Percentiles rank a stretch among this genome's conserved stretches.
Evolutionary conservation across 148 eudicot genomes (phyloP).

Genomic region (Camellia sinensis): DNA sequence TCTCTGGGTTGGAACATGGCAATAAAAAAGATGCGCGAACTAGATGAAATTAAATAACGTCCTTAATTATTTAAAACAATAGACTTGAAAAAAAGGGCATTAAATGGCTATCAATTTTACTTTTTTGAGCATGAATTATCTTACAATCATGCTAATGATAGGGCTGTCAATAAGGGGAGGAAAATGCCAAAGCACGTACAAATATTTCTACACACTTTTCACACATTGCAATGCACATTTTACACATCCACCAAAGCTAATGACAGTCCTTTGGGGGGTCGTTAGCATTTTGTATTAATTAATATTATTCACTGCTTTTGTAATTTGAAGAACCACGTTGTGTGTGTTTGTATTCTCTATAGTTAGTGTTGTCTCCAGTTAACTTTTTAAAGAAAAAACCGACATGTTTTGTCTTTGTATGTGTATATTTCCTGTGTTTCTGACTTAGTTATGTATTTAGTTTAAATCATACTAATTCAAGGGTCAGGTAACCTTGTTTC

Average conservation of each 20-base stretch:
- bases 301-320: neutral
- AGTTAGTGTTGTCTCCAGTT: neutral
- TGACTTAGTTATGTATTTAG: neutral
- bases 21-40: neutral
- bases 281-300: neutral
- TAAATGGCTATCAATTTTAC: neutral
- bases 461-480: neutral
- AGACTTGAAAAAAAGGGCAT: no score
- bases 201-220: no score
- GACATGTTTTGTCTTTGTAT: neutral
- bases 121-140: neutral
- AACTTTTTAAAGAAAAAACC: neutral
- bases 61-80: no score
- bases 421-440: neutral
- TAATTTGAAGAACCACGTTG: neutral
- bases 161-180: no score
- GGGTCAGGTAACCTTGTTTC: neutral
- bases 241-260: no score
- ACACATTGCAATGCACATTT: no score
- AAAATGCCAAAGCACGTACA: no score
- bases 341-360: neutral
- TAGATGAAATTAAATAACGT: neutral
- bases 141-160: no score
- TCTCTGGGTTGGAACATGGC: constrained; percentile 5
- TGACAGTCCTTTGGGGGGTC: no score